Conservation (phyloP, 1,284 basidiomycete genomes). For the Microbotryum saponariae region DNA sequence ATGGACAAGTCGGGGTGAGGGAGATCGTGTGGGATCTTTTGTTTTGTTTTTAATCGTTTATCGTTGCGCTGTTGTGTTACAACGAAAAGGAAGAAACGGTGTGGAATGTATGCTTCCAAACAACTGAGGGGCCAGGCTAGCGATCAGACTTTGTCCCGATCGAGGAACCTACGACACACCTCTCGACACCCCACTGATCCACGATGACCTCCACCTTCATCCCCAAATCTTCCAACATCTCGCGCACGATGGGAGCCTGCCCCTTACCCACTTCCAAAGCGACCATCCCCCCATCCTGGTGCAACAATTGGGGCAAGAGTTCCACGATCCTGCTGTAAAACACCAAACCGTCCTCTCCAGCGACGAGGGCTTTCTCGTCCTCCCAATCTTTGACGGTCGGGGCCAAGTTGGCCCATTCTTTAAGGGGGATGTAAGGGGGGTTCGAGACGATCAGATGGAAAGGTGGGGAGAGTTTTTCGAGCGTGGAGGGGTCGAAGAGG, state of each 20-base stretch:
- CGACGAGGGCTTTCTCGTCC: constrained; percentile 69
- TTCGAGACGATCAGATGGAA: constrained; percentile 80
- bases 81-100: background rate
- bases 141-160: background rate
- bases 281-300: constrained; percentile 48
- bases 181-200: constrained; percentile 61
- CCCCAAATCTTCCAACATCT: constrained; percentile 51
- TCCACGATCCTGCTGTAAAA: constrained; percentile 68
- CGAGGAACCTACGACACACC: constrained; percentile 41
- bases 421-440: constrained; percentile 78
- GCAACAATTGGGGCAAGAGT: constrained; percentile 49
- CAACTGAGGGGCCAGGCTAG: background rate
- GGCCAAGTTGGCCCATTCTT: constrained; percentile 58
- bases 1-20: constrained; percentile 2
- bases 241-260: constrained; percentile 50
- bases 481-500: constrained; percentile 45
- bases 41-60: background rate
- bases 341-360: constrained; percentile 52
- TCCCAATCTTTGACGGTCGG: constrained; percentile 66
- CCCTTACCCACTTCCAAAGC: constrained; percentile 71
- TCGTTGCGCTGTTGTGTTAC: background rate
- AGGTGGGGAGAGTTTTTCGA: constrained; percentile 14
- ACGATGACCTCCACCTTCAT: constrained; percentile 58
- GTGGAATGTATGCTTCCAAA: background rate
- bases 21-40: background rate